Evolutionary conservation across 176 grass and related monocot species (phyloP).

Genomic region (Pontederia paniculata): DNA sequence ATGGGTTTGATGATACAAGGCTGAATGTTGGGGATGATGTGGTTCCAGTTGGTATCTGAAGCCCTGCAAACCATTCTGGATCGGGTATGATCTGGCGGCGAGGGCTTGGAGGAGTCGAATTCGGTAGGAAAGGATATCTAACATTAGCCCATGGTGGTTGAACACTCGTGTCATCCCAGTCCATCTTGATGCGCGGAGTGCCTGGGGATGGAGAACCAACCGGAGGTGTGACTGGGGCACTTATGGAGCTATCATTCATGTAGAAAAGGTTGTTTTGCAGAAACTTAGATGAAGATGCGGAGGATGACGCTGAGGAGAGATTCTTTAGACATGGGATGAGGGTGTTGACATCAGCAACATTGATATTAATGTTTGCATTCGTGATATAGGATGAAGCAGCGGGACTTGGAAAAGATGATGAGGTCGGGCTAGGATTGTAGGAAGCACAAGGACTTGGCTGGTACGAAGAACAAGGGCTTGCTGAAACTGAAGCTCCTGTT

Average conservation of each 20-base stretch:
- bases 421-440: conserved; percentile 61
- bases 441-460: conserved; percentile 55
- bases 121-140: conserved; percentile 2
- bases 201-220: conserved; percentile 58
- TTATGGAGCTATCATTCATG: conserved; percentile 60
- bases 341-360: conserved; percentile 38
- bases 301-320: conserved; percentile 30
- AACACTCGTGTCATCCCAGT: conserved; percentile 19
- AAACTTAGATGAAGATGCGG: neutral
- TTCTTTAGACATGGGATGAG: conserved; percentile 71
- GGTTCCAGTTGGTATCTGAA: conserved; percentile 35
- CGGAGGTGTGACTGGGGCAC: conserved; percentile 80
- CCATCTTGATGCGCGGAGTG: conserved; percentile 41
- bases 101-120: conserved; percentile 28
- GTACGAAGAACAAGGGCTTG: conserved; percentile 68
- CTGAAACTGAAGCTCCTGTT: conserved; percentile 6
- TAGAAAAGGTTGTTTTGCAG: conserved; percentile 1
- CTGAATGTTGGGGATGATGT: conserved; percentile 50
- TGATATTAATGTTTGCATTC: conserved; percentile 16
- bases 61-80: conserved; percentile 37
- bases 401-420: conserved; percentile 41
- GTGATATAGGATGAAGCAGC: conserved; percentile 53
- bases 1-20: conserved; percentile 31
- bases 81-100: conserved; percentile 6
- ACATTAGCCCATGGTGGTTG: neutral